Conservation (phyloP, 1,139 yeast genomes). For the Yamadazyma sp. region DNA sequence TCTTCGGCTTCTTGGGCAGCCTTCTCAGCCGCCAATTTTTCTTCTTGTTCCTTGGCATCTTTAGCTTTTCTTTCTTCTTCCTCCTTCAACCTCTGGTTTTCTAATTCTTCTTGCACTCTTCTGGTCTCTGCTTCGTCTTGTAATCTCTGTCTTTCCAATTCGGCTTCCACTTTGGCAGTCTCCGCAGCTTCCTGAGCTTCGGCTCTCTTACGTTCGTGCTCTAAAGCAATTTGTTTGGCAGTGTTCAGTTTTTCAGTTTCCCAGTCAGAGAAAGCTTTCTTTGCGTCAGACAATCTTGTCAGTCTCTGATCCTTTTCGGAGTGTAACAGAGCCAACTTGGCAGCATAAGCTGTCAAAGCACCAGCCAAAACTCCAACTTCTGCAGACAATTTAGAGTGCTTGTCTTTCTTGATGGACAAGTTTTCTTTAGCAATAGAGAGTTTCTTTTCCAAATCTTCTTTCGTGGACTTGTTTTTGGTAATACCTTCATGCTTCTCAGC, state of each 20-base stretch:
- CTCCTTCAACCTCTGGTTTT: conserved; percentile 23
- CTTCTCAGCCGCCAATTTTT: conserved; percentile 16
- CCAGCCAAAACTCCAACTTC: conserved; percentile 48
- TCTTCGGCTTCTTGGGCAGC: conserved; percentile 18
- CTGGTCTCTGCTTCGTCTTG: conserved; percentile 35
- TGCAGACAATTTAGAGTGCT: conserved; percentile 38
- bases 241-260: conserved; percentile 40
- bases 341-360: conserved; percentile 45
- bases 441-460: conserved; percentile 42
- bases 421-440: conserved; percentile 35
- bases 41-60: conserved; percentile 21
- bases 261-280: conserved; percentile 42
- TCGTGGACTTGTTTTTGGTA: conserved; percentile 34
- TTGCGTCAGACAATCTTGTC: conserved; percentile 43
- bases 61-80: conserved; percentile 19
- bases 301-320: conserved; percentile 40
- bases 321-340: conserved; percentile 41
- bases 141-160: conserved; percentile 41
- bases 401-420: conserved; percentile 34
- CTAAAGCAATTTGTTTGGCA: conserved; percentile 41
- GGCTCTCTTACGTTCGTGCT: conserved; percentile 45
- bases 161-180: conserved; percentile 45
- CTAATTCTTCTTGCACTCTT: conserved; percentile 31
- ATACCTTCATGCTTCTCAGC: conserved; percentile 40
- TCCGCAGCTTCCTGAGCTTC: conserved; percentile 52